Percentiles rank a stretch among this genome's conserved stretches.
Conservation (phyloP, 441 rosid species). For the Bocquillonia castaneifolia region DNA sequence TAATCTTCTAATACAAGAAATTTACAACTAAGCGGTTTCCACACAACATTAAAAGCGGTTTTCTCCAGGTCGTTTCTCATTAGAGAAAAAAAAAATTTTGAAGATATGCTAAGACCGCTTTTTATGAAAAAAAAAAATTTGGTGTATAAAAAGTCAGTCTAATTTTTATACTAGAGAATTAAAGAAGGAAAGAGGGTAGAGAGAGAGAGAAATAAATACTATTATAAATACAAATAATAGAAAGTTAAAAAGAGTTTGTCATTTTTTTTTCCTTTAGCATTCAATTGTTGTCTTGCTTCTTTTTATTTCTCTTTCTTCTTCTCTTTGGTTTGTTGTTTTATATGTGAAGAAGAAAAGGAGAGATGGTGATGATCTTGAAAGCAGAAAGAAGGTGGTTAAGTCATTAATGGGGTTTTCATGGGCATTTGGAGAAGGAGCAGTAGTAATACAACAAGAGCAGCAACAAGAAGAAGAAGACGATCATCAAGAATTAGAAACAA, state of each 20-base stretch:
- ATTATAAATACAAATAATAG: too few relatives aligned
- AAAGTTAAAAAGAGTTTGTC: constrained; percentile 28
- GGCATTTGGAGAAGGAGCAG: constrained; percentile 13
- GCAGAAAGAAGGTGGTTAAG: constrained; percentile 21
- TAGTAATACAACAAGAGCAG: neutral
- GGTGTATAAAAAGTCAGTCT: constrained; percentile 34
- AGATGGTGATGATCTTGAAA: constrained; percentile 22
- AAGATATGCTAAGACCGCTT: constrained; percentile 45
- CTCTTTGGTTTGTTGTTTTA: neutral
- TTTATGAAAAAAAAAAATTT: constrained; percentile 30
- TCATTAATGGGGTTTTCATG: constrained; percentile 36
- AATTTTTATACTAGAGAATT: constrained; percentile 23
- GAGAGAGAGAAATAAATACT: constrained; percentile 3
- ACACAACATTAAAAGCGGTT: constrained; percentile 14
- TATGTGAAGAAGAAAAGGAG: neutral
- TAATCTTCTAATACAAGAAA: neutral
- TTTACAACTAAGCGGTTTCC: constrained; percentile 23
- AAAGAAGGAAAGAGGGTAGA: neutral
- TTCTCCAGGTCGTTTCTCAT: constrained; percentile 7
- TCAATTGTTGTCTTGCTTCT: constrained; percentile 23
- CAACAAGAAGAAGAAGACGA: neutral
- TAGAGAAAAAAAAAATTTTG: constrained; percentile 30
- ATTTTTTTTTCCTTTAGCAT: constrained; percentile 38
- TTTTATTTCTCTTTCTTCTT: constrained; percentile 14
- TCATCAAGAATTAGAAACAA: constrained; percentile 11